Evolutionary conservation across 192 early-diverging fungal genomes (phyloP).

Genomic region (Chytriomyces confervae): DNA sequence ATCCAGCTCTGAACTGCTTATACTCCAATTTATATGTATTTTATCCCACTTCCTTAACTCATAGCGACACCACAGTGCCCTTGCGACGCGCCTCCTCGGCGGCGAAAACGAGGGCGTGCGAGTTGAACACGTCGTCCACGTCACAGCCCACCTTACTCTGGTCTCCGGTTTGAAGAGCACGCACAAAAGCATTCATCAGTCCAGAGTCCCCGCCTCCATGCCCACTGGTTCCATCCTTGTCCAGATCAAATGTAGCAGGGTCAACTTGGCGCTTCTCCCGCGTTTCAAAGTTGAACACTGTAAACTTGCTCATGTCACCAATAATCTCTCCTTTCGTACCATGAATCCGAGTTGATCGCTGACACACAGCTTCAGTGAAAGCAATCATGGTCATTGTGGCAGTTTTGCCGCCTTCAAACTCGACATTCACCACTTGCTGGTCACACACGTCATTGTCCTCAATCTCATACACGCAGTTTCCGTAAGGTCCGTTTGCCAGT

Average conservation of each 20-base stretch:
- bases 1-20: not conserved
- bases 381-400: conserved; percentile 66
- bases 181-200: conserved; percentile 48
- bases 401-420: conserved; percentile 57
- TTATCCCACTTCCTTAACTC: conserved; percentile 17
- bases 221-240: conserved; percentile 28
- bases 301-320: conserved; percentile 57
- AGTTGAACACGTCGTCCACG: conserved; percentile 43
- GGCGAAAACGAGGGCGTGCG: conserved; percentile 55
- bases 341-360: conserved; percentile 60
- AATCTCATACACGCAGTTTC: conserved; percentile 71
- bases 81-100: conserved; percentile 54
- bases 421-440: conserved; percentile 66
- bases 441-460: conserved; percentile 73
- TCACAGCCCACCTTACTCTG: conserved; percentile 43
- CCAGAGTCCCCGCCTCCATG: conserved; percentile 60
- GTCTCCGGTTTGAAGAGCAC: conserved; percentile 38
- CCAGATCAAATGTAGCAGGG: conserved; percentile 15
- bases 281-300: conserved; percentile 53
- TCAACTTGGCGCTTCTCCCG: conserved; percentile 37
- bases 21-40: not conserved
- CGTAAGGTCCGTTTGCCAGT: conserved; percentile 59
- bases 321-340: conserved; percentile 61
- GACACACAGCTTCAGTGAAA: conserved; percentile 59
- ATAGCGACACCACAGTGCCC: conserved; percentile 47